phyloP scores from a whole-genome alignment of 2,329 filamentous ascomycete genomes.

The Neopestalotiopsis rosae region DNA sequence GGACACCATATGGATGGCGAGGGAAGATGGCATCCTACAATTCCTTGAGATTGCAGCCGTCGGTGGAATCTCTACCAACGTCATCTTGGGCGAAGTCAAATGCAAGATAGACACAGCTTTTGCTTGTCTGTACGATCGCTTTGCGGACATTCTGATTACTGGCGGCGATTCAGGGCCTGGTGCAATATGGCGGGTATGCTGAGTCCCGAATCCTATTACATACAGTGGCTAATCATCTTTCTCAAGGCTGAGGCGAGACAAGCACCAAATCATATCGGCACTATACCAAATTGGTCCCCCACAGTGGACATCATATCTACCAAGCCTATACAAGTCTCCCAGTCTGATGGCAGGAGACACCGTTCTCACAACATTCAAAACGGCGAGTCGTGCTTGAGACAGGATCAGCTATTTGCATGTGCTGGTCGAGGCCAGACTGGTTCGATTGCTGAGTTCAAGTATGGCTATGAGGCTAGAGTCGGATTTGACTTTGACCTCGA shows the following conservation, averaged over 20 bases:
- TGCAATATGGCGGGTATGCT: conserved; percentile 72
- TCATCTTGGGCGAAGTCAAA: conserved; percentile 67
- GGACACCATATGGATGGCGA: conserved; percentile 84
- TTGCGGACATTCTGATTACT: conserved; percentile 78
- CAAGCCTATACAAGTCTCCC: conserved; percentile 8
- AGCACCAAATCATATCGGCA: conserved; percentile 58
- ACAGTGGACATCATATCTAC: conserved; percentile 60
- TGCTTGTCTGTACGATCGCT: conserved; percentile 71
- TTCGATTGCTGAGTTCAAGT: conserved; percentile 70
- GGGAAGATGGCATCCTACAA: conserved; percentile 84
- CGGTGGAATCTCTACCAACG: conserved; percentile 58
- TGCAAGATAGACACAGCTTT: conserved; percentile 84
- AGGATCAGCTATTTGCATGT: conserved; percentile 70
- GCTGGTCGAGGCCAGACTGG: conserved; percentile 68
- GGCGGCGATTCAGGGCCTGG: conserved; percentile 82
- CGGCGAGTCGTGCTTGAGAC: conserved; percentile 34
- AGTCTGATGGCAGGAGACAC: conserved; percentile 51
- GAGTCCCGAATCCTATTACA: neutral
- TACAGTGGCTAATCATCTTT: conserved; percentile 17
- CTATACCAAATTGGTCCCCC: conserved; percentile 69
- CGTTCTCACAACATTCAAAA: conserved; percentile 34
- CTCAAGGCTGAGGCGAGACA: conserved; percentile 59
- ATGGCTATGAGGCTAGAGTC: conserved; percentile 73
- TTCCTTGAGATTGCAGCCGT: conserved; percentile 71
- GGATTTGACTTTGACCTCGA: conserved; percentile 60